These are phyloP conservation scores for Excoecaria cochinchinensis DNA, from an alignment of 345 rosid genomes.

Conservation along the genomic window DNA sequence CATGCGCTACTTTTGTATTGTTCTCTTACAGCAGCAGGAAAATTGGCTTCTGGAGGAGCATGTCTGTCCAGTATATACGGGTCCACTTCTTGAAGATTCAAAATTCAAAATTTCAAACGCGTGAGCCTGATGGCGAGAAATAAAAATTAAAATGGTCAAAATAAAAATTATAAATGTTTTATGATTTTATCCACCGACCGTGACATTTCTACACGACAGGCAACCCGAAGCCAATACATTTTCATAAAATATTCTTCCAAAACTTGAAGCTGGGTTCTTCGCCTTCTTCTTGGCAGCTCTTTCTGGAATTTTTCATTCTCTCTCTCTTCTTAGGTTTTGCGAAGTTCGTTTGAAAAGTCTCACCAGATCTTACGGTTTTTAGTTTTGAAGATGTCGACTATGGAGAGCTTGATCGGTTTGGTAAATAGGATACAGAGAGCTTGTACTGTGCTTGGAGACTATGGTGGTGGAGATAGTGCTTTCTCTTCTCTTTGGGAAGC, in stretches of 20 bases:
- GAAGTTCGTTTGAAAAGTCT: neutral
- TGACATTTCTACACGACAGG: slow-evolving; percentile 1
- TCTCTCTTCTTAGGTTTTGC: neutral
- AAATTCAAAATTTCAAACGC: slow-evolving; percentile 9
- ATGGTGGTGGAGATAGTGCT: slow-evolving; percentile 26
- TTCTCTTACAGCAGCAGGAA: neutral
- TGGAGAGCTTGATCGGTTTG: slow-evolving; percentile 40
- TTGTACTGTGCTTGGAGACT: slow-evolving; percentile 35
- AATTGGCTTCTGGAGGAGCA: no score
- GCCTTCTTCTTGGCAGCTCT: neutral
- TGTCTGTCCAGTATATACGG: neutral
- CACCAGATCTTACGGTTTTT: neutral
- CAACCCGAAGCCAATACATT: neutral
- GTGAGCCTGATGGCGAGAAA: neutral
- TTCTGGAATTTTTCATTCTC: neutral
- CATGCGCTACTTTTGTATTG: no score
- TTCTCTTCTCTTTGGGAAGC: slow-evolving; percentile 41
- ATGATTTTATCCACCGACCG: neutral
- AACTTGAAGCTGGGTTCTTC: neutral
- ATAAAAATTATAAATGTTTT: no score
- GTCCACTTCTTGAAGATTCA: slow-evolving; percentile 13
- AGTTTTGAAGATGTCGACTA: slow-evolving; percentile 20
- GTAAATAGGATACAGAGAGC: slow-evolving; percentile 39
- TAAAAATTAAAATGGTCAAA: no score
- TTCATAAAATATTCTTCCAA: neutral